Conservation (phyloP, 164 flowering plant species). For the Brasenia schreberi region DNA sequence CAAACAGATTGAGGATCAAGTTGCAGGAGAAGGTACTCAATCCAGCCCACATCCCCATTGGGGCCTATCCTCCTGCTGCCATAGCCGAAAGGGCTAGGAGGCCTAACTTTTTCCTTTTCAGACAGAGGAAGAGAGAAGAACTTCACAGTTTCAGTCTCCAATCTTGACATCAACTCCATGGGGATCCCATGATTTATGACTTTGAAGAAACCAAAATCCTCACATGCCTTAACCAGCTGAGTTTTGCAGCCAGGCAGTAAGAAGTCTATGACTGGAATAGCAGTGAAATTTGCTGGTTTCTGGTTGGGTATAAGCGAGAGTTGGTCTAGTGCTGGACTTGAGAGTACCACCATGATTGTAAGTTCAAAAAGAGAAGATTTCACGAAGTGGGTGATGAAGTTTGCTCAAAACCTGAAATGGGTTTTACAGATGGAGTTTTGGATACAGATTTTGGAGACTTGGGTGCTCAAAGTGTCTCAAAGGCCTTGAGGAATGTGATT, state of each 20-base stretch:
- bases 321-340: constrained; percentile 35
- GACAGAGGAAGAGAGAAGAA: constrained; percentile 50
- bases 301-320: constrained; percentile 33
- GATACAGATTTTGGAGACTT: not conserved
- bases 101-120: constrained; percentile 55
- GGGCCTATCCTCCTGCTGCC: constrained; percentile 70
- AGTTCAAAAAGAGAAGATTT: not conserved
- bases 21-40: constrained; percentile 68
- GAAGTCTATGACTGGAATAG: constrained; percentile 64
- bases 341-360: constrained; percentile 55
- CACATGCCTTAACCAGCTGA: constrained; percentile 50
- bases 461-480: not conserved
- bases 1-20: constrained; percentile 26
- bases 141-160: constrained; percentile 45
- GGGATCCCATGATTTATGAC: constrained; percentile 72
- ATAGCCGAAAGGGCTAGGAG: constrained; percentile 71
- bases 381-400: not conserved
- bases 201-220: constrained; percentile 82
- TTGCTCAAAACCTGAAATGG: not conserved
- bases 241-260: constrained; percentile 33
- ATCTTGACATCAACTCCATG: constrained; percentile 23
- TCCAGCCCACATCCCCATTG: constrained; percentile 91
- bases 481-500: not conserved
- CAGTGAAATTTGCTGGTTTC: constrained; percentile 21
- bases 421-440: not conserved